phyloP scores from a whole-genome alignment of 2,329 filamentous ascomycete species.

The Cercospora citrullina region DNA sequence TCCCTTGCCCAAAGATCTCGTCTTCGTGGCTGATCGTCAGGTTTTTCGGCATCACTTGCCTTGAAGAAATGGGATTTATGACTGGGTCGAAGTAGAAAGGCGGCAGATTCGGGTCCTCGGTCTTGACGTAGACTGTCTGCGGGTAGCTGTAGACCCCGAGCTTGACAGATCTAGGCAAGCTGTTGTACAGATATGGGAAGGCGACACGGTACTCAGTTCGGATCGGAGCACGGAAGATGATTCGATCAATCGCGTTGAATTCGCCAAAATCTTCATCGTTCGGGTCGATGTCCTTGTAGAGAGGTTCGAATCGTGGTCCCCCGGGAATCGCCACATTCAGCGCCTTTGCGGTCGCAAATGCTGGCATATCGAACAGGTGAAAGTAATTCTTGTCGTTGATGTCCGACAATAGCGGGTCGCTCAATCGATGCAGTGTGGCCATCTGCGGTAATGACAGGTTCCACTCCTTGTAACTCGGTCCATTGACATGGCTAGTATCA shows the following conservation, averaged over 20 bases:
- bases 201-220: slow-evolving; percentile 94
- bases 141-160: slow-evolving; percentile 92
- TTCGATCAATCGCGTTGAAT: slow-evolving; percentile 98
- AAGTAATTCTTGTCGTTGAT: slow-evolving; percentile 96
- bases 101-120: slow-evolving; percentile 84
- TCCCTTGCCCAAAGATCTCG: slow-evolving; percentile 81
- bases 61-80: slow-evolving; percentile 95
- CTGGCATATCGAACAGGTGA: slow-evolving; percentile 93
- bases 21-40: slow-evolving; percentile 91
- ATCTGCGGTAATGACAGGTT: slow-evolving; percentile 92
- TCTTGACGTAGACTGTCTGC: slow-evolving; percentile 84
- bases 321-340: slow-evolving; percentile 97
- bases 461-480: slow-evolving; percentile 95
- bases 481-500: slow-evolving; percentile 92
- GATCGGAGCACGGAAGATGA: slow-evolving; percentile 95
- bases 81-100: slow-evolving; percentile 98
- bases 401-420: slow-evolving; percentile 86
- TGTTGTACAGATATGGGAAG: slow-evolving; percentile 95
- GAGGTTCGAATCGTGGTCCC: slow-evolving; percentile 90
- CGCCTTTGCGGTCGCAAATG: slow-evolving; percentile 93
- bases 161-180: slow-evolving; percentile 88
- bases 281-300: slow-evolving; percentile 98
- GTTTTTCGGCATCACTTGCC: slow-evolving; percentile 91
- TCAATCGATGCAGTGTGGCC: slow-evolving; percentile 90
- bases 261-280: slow-evolving; percentile 99